Evolutionary conservation across 345 rosid species (phyloP).

Genomic region (Pistacia vera): DNA sequence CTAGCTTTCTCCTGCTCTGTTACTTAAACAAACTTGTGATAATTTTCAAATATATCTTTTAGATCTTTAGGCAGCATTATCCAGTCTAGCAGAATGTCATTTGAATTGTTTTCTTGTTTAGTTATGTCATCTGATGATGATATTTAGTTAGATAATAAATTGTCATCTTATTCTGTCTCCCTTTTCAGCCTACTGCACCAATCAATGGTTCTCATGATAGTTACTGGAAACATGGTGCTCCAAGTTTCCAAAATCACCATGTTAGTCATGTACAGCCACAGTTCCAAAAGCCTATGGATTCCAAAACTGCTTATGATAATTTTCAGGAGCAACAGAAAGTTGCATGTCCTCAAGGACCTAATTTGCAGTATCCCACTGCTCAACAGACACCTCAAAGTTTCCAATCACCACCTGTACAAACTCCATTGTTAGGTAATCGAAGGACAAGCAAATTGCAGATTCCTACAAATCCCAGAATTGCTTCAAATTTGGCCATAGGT

Average conservation of each 20-base stretch:
- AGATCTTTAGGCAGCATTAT: conserved; percentile 3
- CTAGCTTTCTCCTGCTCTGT: neutral
- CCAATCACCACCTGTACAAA: conserved; percentile 49
- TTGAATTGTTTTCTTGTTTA: neutral
- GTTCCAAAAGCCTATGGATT: conserved; percentile 60
- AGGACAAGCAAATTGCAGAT: conserved; percentile 89
- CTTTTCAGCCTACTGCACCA: conserved; percentile 64
- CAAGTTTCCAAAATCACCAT: conserved; percentile 61
- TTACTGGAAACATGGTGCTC: conserved; percentile 69
- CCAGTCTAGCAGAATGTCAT: neutral
- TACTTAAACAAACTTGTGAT: neutral
- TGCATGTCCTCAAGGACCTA: conserved; percentile 59
- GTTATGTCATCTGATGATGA: conserved; percentile 1
- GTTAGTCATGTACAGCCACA: conserved; percentile 59
- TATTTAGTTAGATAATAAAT: conserved; percentile 8
- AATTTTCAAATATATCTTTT: neutral
- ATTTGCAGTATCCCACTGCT: conserved; percentile 52
- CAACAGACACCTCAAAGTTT: conserved; percentile 60
- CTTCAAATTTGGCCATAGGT: conserved; percentile 82
- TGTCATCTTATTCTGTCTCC: conserved; percentile 24
- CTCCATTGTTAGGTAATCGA: conserved; percentile 54
- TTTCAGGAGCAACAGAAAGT: conserved; percentile 71
- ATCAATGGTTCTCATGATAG: conserved; percentile 62
- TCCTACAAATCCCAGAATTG: conserved; percentile 97
- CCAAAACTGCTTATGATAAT: conserved; percentile 60